Percentiles rank a stretch among this genome's conserved stretches.
Evolutionary conservation across 202 grass and related monocot species (phyloP).

Genomic region (Musa balbisiana): DNA sequence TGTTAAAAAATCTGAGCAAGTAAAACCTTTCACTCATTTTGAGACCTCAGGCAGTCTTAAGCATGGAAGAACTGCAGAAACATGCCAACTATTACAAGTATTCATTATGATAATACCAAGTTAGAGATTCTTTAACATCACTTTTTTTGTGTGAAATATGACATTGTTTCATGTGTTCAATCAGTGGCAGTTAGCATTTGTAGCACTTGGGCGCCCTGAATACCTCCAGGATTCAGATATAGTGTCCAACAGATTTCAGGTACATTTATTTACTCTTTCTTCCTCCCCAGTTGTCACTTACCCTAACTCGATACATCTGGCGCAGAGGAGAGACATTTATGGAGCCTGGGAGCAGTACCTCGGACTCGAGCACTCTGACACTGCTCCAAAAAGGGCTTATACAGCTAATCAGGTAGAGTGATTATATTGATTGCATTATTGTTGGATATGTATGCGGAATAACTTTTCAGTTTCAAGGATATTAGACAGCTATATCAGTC

Average conservation of each 20-base stretch:
- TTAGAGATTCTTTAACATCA: neutral
- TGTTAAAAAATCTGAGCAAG: no score
- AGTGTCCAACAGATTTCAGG: constrained; percentile 80
- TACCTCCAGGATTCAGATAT: constrained; percentile 89
- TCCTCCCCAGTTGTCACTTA: constrained; percentile 18
- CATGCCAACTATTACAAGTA: no score
- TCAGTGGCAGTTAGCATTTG: constrained; percentile 97
- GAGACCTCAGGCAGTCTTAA: no score
- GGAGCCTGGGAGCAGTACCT: constrained; percentile 99
- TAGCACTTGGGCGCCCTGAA: constrained; percentile 85
- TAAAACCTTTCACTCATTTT: no score
- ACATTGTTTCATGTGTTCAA: constrained; percentile 5
- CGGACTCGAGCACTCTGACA: constrained; percentile 83
- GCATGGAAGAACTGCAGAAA: no score
- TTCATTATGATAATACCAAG: no score
- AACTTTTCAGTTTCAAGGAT: neutral
- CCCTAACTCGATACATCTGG: constrained; percentile 1
- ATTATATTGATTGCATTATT: neutral
- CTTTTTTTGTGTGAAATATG: neutral
- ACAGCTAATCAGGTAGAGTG: constrained; percentile 67
- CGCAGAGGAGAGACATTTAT: constrained; percentile 75
- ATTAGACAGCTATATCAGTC: neutral
- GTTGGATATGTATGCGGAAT: neutral
- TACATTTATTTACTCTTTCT: constrained; percentile 22
- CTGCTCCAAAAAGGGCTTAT: constrained; percentile 66